phyloP scores from a whole-genome alignment of 202 grass and related monocot species.

The Panicum hallii region DNA sequence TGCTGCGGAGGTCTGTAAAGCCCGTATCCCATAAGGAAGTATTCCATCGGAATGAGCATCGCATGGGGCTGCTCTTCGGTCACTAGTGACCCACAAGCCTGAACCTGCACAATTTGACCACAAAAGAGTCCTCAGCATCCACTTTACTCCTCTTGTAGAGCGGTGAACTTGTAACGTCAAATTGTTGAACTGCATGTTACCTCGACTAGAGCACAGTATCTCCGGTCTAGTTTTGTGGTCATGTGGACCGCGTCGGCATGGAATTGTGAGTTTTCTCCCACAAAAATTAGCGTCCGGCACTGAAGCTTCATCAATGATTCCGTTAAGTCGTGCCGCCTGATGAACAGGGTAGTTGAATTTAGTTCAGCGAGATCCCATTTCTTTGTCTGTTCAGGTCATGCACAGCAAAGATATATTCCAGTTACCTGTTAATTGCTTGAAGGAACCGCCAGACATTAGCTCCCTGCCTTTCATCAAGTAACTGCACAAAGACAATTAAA shows the following conservation, averaged over 20 bases:
- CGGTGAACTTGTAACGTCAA: background rate
- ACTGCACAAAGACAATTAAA: slow-evolving; percentile 53
- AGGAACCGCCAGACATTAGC: slow-evolving; percentile 85
- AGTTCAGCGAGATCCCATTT: background rate
- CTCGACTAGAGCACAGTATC: slow-evolving; percentile 92
- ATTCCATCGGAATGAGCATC: slow-evolving; percentile 95
- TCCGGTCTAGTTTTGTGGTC: slow-evolving; percentile 78
- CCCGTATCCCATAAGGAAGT: slow-evolving; percentile 93
- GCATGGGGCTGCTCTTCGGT: slow-evolving; percentile 96
- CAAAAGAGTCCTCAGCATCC: slow-evolving; percentile 33
- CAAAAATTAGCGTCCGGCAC: slow-evolving; percentile 88
- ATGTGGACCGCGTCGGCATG: slow-evolving; percentile 78
- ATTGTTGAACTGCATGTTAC: slow-evolving; percentile 42
- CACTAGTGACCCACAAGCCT: slow-evolving; percentile 84
- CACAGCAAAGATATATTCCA: slow-evolving; percentile 19
- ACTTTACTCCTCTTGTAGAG: background rate
- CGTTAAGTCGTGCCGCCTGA: slow-evolving; percentile 80
- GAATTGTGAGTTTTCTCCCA: slow-evolving; percentile 89
- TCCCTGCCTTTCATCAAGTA: slow-evolving; percentile 81
- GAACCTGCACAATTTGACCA: slow-evolving; percentile 67
- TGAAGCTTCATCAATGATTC: slow-evolving; percentile 80
- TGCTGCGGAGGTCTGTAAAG: slow-evolving; percentile 72
- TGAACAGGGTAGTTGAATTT: slow-evolving; percentile 23
- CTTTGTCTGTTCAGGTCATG: background rate
- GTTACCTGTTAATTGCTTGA: slow-evolving; percentile 78